Evolutionary conservation across 345 rosid species (phyloP).

Genomic region (Eucalyptus rudis): DNA sequence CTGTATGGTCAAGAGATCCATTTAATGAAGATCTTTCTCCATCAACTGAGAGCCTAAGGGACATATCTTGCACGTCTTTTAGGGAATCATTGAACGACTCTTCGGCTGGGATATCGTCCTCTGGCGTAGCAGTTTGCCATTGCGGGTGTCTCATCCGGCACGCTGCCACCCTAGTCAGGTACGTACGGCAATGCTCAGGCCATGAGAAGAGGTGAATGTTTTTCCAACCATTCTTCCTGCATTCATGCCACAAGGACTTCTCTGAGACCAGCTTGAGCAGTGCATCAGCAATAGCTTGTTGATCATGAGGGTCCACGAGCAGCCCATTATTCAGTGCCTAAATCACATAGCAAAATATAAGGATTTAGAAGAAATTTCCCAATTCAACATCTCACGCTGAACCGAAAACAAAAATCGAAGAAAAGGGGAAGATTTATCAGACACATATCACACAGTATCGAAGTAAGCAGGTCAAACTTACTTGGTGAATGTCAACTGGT

Average conservation of each 20-base stretch:
- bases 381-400: background rate
- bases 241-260: slow-evolving; percentile 81
- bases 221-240: slow-evolving; percentile 89
- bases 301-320: slow-evolving; percentile 93
- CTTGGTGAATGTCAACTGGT: slow-evolving; percentile 89
- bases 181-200: slow-evolving; percentile 98
- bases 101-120: slow-evolving; percentile 42
- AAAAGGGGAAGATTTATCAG: background rate
- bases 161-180: slow-evolving; percentile 88
- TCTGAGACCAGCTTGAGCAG: slow-evolving; percentile 85
- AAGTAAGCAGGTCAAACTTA: background rate
- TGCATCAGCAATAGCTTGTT: slow-evolving; percentile 77
- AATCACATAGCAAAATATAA: background rate
- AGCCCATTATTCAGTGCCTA: slow-evolving; percentile 91
- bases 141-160: slow-evolving; percentile 93
- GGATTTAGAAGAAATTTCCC: background rate
- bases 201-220: slow-evolving; percentile 92
- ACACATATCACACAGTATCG: background rate
- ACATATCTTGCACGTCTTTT: slow-evolving; percentile 88
- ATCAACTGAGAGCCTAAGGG: slow-evolving; percentile 84
- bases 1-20: slow-evolving; percentile 36
- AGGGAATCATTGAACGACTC: slow-evolving; percentile 81
- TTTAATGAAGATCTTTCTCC: slow-evolving; percentile 63
- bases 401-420: too few relatives aligned
- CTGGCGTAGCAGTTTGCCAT: slow-evolving; percentile 88